Evolutionary conservation across 208 protist species (phyloP).

Genomic region (Entamoeba dispar): DNA sequence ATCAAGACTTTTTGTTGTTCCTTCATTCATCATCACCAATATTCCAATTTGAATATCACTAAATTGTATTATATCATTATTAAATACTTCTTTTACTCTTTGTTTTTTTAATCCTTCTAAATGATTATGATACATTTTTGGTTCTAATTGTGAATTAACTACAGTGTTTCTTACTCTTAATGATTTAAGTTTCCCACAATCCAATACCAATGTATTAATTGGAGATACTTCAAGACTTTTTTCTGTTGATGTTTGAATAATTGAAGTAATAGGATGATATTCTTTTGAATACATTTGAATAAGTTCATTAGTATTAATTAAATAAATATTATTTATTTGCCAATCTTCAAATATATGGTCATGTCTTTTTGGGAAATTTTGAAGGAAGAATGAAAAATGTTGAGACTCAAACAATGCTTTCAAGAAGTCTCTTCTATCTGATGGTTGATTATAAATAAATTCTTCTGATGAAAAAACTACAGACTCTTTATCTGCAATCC

Average conservation of each 20-base stretch:
- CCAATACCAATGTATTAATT: not conserved
- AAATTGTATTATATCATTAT: not conserved
- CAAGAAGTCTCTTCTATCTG: not conserved
- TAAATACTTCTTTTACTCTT: not conserved
- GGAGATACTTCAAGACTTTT: not conserved
- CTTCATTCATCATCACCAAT: not conserved
- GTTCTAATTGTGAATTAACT: not conserved
- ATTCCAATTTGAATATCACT: not conserved
- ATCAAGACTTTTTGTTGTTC: not conserved
- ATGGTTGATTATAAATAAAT: not conserved
- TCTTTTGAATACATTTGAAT: not conserved
- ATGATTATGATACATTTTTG: not conserved
- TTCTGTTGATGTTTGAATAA: not conserved
- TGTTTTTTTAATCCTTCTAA: not conserved
- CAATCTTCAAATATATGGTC: not conserved
- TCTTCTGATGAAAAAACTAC: not conserved
- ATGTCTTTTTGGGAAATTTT: not conserved
- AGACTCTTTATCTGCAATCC: not conserved
- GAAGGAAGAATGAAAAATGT: not conserved
- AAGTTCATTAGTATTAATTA: not conserved
- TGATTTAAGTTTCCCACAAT: not conserved
- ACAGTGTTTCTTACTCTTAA: not conserved
- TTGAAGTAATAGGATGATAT: not conserved
- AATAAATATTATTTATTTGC: not conserved
- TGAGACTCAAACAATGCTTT: not conserved